phyloP scores from a whole-genome alignment of 768 basidiomycete species.

The Naganishia antarctica region DNA sequence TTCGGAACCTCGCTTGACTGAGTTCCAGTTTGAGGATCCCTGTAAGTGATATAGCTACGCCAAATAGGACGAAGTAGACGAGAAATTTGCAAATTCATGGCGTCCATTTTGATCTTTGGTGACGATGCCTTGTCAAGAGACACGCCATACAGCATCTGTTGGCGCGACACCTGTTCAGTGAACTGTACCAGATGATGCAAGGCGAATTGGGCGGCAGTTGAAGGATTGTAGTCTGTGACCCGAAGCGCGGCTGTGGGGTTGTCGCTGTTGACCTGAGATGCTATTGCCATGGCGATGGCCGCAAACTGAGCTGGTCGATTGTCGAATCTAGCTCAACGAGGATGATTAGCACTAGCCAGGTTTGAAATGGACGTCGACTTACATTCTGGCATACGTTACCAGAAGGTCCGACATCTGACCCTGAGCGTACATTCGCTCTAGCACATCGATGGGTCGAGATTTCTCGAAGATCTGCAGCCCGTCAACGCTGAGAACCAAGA shows the following conservation, averaged over 20 bases:
- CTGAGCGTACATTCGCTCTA: conserved; percentile 70
- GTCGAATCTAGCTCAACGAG: conserved; percentile 3
- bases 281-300: conserved; percentile 81
- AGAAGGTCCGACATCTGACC: conserved; percentile 56
- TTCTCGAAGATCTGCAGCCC: conserved; percentile 75
- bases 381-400: conserved; percentile 51
- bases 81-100: conserved; percentile 63
- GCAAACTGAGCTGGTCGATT: conserved; percentile 84
- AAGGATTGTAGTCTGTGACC: conserved; percentile 17
- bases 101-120: conserved; percentile 21
- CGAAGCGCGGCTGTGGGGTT: conserved; percentile 3
- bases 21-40: conserved; percentile 11
- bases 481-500: conserved; percentile 79
- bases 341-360: neutral
- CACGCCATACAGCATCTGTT: conserved; percentile 22
- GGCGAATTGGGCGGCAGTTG: conserved; percentile 20
- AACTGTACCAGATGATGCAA: conserved; percentile 25
- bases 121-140: conserved; percentile 19
- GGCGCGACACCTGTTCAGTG: conserved; percentile 14
- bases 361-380: neutral
- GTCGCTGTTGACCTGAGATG: conserved; percentile 40
- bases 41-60: conserved; percentile 43
- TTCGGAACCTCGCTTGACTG: neutral
- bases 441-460: conserved; percentile 73
- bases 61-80: conserved; percentile 80